Evolutionary conservation across 805 yeast species (phyloP).

Genomic region (Metschnikowia baotianmanensis): DNA sequence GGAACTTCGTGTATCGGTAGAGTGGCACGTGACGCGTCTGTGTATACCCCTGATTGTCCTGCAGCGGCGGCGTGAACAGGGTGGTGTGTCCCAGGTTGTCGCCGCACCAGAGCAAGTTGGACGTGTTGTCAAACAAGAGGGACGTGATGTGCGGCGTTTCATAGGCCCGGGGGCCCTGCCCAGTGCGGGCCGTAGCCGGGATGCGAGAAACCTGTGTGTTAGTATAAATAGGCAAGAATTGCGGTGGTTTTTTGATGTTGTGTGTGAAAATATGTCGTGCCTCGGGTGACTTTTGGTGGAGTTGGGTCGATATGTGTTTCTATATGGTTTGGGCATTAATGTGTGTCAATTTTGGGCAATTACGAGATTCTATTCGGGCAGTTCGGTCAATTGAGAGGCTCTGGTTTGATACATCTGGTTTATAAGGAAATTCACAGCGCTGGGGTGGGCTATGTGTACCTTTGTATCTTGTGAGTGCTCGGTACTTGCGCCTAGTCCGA

Average conservation of each 20-base stretch:
- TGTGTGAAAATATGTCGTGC: neutral
- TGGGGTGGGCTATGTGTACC: too few species aligned
- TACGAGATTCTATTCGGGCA: too few species aligned
- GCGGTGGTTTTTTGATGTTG: too few species aligned
- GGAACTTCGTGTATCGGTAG: constrained; percentile 38
- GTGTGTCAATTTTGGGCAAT: too few species aligned
- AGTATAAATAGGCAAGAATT: constrained; percentile 11
- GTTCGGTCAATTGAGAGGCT: too few species aligned
- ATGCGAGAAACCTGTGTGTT: constrained; percentile 32
- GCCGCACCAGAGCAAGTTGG: constrained; percentile 84
- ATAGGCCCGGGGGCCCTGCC: constrained; percentile 7
- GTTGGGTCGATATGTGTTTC: too few species aligned
- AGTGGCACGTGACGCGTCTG: constrained; percentile 21
- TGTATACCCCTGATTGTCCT: constrained; percentile 14
- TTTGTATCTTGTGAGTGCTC: too few species aligned
- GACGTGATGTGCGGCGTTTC: constrained; percentile 25
- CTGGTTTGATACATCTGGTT: too few species aligned
- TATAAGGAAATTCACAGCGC: too few species aligned
- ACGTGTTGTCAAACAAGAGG: constrained; percentile 59
- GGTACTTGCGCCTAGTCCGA: too few species aligned
- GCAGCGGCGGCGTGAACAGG: constrained; percentile 29
- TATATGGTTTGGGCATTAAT: too few species aligned
- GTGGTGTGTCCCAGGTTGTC: constrained; percentile 54
- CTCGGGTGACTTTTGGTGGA: too few species aligned
- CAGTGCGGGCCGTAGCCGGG: constrained; percentile 19